A percentile compares a stretch with the other conserved stretches of the same genome.
Conservation (phyloP, 2,329 filamentous ascomycete genomes). For the Akanthomyces dipterigenus region DNA sequence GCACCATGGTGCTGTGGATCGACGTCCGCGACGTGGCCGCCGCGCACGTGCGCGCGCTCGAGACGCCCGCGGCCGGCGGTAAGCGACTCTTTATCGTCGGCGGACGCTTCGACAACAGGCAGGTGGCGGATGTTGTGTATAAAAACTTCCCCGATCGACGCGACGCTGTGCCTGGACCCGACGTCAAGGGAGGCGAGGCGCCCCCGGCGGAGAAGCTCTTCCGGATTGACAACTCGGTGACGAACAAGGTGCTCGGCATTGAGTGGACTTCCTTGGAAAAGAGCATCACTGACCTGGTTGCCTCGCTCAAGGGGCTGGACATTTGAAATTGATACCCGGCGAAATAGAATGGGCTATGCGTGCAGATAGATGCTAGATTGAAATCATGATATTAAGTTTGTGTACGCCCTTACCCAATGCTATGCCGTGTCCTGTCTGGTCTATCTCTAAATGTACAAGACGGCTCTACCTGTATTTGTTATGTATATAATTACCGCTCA, state of each 20-base stretch:
- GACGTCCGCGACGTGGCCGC: conserved; percentile 50
- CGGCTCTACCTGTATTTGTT: not conserved
- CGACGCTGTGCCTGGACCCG: conserved; percentile 39
- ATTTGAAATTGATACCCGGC: conserved; percentile 9
- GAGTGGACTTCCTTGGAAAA: conserved; percentile 57
- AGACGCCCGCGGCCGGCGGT: conserved; percentile 40
- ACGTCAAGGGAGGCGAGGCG: conserved; percentile 36
- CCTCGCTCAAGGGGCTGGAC: conserved; percentile 49
- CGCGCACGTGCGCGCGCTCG: conserved; percentile 47
- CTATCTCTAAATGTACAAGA: not conserved
- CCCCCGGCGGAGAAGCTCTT: conserved; percentile 37
- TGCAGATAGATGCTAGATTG: not conserved
- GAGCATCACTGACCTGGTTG: conserved; percentile 55
- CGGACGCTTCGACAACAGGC: conserved; percentile 40
- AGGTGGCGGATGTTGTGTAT: conserved; percentile 37
- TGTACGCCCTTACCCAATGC: not conserved
- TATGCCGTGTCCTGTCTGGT: not conserved
- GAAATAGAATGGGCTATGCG: no score
- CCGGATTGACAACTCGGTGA: conserved; percentile 51
- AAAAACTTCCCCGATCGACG: conserved; percentile 43
- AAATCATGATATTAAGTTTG: not conserved
- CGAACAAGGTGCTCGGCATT: conserved; percentile 53
- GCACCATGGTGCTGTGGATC: conserved; percentile 40
- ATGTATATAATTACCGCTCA: not conserved
- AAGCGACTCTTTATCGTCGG: conserved; percentile 44